phyloP scores from a whole-genome alignment of 192 early-diverging fungal genomes.

The Backusella psychrophila region DNA sequence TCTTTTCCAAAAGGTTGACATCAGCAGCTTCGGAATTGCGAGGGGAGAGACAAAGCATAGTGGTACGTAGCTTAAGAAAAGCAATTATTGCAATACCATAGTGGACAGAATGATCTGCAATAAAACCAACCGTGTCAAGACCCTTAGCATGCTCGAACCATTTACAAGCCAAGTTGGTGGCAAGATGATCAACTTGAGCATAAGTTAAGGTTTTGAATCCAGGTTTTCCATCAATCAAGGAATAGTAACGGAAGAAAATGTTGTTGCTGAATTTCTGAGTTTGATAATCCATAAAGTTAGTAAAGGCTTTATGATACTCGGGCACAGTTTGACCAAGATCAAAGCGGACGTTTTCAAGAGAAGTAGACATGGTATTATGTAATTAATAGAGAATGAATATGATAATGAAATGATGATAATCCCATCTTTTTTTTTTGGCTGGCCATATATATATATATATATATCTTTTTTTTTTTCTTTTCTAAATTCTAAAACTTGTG shows the following conservation, averaged over 20 bases:
- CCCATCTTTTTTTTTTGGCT: neutral
- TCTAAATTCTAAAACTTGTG: neutral
- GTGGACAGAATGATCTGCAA: neutral
- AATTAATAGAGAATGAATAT: neutral
- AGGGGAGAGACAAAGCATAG: neutral
- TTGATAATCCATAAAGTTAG: neutral
- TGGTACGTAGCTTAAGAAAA: neutral
- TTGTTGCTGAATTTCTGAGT: neutral
- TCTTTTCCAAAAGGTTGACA: neutral
- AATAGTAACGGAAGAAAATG: neutral
- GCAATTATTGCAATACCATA: slow-evolving; percentile 9
- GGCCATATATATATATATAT: neutral
- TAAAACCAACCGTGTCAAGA: neutral
- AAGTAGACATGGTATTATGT: neutral
- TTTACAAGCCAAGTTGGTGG: slow-evolving; percentile 15
- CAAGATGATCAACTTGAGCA: slow-evolving; percentile 6
- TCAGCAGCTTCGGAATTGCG: slow-evolving; percentile 15
- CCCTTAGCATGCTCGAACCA: neutral
- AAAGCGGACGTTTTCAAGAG: neutral
- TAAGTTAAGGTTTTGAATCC: slow-evolving; percentile 8
- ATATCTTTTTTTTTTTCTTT: neutral
- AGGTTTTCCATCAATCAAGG: neutral
- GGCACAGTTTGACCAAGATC: neutral
- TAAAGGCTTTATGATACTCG: neutral
- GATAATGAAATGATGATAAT: neutral